Conservation (phyloP, 192 early-diverging fungal genomes). For the Entomortierella parvispora region DNA sequence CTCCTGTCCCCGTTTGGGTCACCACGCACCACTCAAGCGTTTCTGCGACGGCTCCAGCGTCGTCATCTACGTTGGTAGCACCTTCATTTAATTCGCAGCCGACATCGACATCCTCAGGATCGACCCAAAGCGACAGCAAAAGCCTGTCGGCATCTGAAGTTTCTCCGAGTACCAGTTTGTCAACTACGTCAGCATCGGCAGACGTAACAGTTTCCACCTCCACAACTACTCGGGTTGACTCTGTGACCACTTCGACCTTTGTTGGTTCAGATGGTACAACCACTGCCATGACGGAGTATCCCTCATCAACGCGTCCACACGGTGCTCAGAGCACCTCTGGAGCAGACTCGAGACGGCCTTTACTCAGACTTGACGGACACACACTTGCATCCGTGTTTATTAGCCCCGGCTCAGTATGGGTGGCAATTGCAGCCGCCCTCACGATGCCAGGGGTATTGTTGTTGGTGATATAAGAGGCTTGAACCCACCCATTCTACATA, state of each 20-base stretch:
- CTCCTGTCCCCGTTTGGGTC: neutral
- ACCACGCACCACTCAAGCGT: neutral
- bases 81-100: neutral
- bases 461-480: neutral
- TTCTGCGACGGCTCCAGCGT: neutral
- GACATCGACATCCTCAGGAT: too few species aligned
- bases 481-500: too few species aligned
- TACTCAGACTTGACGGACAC: neutral
- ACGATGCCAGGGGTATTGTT: neutral
- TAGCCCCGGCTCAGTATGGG: too few species aligned
- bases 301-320: slow-evolving; percentile 17
- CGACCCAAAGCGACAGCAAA: too few species aligned
- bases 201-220: slow-evolving; percentile 33
- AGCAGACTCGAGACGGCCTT: neutral
- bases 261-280: slow-evolving; percentile 27
- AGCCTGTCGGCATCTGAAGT: too few species aligned
- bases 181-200: neutral
- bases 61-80: neutral
- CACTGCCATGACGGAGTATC: slow-evolving; percentile 32
- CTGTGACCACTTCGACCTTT: slow-evolving; percentile 23
- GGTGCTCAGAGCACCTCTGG: slow-evolving; percentile 13
- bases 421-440: neutral
- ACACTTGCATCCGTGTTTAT: neutral
- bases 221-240: slow-evolving; percentile 22
- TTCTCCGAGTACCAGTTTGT: neutral